Evolutionary conservation across 495 filamentous ascomycete genomes (phyloP).

Genomic region (Annulohypoxylon stygium): DNA sequence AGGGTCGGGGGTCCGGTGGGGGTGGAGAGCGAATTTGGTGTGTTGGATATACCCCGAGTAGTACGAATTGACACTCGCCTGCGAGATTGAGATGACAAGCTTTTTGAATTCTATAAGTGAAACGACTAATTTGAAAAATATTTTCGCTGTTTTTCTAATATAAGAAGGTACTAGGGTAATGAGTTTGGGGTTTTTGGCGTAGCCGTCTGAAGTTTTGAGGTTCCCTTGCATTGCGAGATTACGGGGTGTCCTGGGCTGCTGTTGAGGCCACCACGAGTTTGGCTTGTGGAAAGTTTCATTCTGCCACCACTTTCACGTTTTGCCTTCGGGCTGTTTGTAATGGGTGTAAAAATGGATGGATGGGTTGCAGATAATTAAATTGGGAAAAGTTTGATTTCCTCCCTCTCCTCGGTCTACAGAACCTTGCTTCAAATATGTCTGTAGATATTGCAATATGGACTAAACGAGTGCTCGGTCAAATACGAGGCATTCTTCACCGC

Average conservation of each 20-base stretch:
- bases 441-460: too few species aligned
- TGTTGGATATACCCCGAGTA: conserved; percentile 32
- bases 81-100: background rate
- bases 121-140: background rate
- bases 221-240: conserved; percentile 19
- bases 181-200: background rate
- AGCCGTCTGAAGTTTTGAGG: background rate
- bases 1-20: background rate
- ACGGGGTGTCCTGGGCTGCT: background rate
- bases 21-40: background rate
- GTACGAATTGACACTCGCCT: background rate
- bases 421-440: background rate
- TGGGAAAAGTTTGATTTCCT: background rate
- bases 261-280: conserved; percentile 9
- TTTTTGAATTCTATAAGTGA: conserved; percentile 1
- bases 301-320: background rate
- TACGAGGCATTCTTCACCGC: background rate
- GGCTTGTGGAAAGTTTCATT: background rate
- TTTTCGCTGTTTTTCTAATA: background rate
- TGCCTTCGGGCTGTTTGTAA: background rate
- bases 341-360: background rate
- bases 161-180: background rate
- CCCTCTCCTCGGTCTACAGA: background rate
- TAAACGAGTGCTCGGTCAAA: background rate
- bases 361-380: background rate